Conservation (phyloP, 2,329 filamentous ascomycete genomes). For the Coleophoma cylindrospora region DNA sequence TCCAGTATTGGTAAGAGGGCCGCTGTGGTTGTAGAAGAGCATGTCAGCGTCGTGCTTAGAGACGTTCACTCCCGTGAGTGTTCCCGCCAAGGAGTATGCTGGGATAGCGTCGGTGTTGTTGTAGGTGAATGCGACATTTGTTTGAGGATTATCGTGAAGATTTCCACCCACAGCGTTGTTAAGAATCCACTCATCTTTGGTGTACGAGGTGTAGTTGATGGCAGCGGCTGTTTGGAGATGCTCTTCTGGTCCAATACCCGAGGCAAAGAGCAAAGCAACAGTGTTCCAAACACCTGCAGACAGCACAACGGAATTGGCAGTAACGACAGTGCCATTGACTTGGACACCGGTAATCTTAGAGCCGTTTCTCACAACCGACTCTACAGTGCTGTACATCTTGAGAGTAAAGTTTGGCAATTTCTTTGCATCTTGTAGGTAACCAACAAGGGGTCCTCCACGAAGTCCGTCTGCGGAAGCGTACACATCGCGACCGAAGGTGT, state of each 20-base stretch:
- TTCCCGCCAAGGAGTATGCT: neutral
- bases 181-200: neutral
- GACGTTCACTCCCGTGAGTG: neutral
- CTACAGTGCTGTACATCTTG: conserved; percentile 56
- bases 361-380: conserved; percentile 55
- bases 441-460: conserved; percentile 61
- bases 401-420: conserved; percentile 57
- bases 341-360: conserved; percentile 60
- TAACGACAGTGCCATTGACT: conserved; percentile 14
- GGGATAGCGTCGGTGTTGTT: neutral
- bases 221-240: neutral
- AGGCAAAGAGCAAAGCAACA: conserved; percentile 44
- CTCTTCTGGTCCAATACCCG: conserved; percentile 50
- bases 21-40: neutral
- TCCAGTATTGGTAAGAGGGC: neutral
- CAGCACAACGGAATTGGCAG: conserved; percentile 28
- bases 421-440: conserved; percentile 58
- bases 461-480: conserved; percentile 61
- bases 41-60: neutral
- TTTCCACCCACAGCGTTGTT: neutral
- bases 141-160: neutral
- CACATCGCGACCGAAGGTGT: conserved; percentile 49
- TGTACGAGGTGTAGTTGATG: neutral
- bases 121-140: neutral
- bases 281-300: conserved; percentile 1